Base-by-base conservation (phyloP, 768 basidiomycete genomes). In the Tulasnella sp. region DNA sequence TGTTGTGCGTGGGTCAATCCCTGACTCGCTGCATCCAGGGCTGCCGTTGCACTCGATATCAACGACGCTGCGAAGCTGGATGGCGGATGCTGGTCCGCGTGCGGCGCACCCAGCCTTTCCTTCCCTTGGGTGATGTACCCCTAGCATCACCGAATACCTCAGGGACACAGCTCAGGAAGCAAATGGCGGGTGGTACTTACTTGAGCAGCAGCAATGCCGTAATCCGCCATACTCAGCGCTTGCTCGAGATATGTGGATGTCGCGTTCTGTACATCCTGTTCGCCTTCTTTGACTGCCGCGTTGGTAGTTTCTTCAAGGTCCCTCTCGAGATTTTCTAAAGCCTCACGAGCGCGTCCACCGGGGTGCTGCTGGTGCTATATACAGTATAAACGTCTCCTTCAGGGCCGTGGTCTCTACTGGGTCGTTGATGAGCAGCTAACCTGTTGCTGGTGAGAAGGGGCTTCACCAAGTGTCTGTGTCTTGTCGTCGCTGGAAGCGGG, bases 241-340 rank as follows among this genome's bases (percentile, higher is more conserved):
- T 80, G 75, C 21, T 79, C 75, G 5, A 82, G 66, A 62, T 81
- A 81, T n/a, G 59, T 59, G 4, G 59, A n/a, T 63, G 76, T 75
- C 0, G 71, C 72, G 11, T 69, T 66, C 6, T 75, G 72, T 1
- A 83, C 71, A 57, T 77, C 74, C 5, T 68, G 66, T 61, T 77
- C 71, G 3, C 82, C 82, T 63, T 84, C 73, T 0, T 70, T 70
- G n/a, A 77, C 78, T 17, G 81, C 83, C 0, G 67, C 67, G 43
- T 80, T 68, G 1, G 77, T 78, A 62, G 69, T 76, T 37, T 56
- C 34, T 31, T 54, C 39, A 14, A 54, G 9, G 21, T 54, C 52
- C 2, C 52, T 36, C 21, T 54, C 52, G 6, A 54, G 39, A 36
- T 54, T 40, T 21, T 54, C 36, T 23, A 54, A 6, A 14, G 34